Evolutionary conservation across 768 basidiomycete species (phyloP), one percentile per base, ranked within the genome.

Genomic region (Rhizopogon vesiculosus): DNA sequence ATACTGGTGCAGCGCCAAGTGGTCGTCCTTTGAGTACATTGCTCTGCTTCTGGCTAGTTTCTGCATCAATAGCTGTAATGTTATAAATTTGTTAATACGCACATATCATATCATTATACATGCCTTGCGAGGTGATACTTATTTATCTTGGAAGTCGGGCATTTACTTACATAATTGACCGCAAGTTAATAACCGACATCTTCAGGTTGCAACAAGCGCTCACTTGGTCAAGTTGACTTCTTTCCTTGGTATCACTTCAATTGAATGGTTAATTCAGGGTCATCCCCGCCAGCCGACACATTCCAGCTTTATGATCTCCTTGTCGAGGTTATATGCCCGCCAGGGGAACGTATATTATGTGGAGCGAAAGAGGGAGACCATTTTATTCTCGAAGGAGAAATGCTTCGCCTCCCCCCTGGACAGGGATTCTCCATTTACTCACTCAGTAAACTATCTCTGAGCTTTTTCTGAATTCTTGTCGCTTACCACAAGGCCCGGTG

Each of bases 401-500:
- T 85, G 79, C 60, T 87, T 28, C 62, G 76, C 60, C 74, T 87
- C 1, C 86, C 86, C 4, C 76, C 79, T 0, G 78, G 74, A 0
- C 85, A 86, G 62, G 86, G 84, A 2, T 77, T 87, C 61, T 86
- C 86, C 1, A 84, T 88, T 49, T 87, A 86, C 62, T 87, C 85
- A 0, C 70, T 86, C 8, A 73, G 86, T 84, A 57, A 5, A 69
- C 13, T 58, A 7, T 57, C 7, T 45, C 3, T 25, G 25, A 25
- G 25, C 25, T 18, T 51, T 13, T 19, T 28, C 28, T 10, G 31
- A 28, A 28, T 28, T 35, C 41, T 44, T 12, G 9, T 13, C n/a
- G 1, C 51, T 25, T 10, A 52, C 38, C 1, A 38, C 9, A 43
- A 12, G 19, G 8, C 29, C n/a, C n/a, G n/a, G 13, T 31, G 22